Conservation (phyloP, 345 rosid genomes). For the Erucastrum elatum region DNA sequence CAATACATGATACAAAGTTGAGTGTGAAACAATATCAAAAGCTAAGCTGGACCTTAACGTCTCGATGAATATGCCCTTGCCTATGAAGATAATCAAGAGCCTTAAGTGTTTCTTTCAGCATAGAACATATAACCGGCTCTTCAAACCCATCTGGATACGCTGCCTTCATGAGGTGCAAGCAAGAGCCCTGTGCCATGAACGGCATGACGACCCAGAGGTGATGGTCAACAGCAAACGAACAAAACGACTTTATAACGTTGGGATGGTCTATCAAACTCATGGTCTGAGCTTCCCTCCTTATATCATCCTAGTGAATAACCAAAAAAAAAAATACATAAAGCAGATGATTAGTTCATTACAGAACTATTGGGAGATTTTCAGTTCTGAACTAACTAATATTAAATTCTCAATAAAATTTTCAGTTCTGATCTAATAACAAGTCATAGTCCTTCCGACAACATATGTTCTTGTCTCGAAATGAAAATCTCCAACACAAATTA, state of each 20-base stretch:
- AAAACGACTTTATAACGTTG: conserved; percentile 78
- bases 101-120: conserved; percentile 76
- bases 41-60: conserved; percentile 65
- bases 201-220: conserved; percentile 98
- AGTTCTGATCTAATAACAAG: no score
- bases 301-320: conserved; percentile 62
- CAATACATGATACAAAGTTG: not conserved
- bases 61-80: conserved; percentile 97
- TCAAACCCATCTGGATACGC: conserved; percentile 95
- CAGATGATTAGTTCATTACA: no score
- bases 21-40: not conserved
- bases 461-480: no score
- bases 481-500: no score
- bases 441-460: no score
- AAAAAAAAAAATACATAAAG: conserved; percentile 8
- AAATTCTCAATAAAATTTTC: no score
- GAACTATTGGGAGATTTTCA: no score
- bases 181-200: conserved; percentile 95
- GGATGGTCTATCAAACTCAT: conserved; percentile 97
- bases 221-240: conserved; percentile 85
- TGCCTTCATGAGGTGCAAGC: conserved; percentile 91
- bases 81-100: conserved; percentile 97
- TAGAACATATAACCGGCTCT: conserved; percentile 79
- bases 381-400: no score
- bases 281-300: conserved; percentile 92